Evolutionary conservation across 208 protist species (phyloP).

Genomic region (Trypanosoma theileri): DNA sequence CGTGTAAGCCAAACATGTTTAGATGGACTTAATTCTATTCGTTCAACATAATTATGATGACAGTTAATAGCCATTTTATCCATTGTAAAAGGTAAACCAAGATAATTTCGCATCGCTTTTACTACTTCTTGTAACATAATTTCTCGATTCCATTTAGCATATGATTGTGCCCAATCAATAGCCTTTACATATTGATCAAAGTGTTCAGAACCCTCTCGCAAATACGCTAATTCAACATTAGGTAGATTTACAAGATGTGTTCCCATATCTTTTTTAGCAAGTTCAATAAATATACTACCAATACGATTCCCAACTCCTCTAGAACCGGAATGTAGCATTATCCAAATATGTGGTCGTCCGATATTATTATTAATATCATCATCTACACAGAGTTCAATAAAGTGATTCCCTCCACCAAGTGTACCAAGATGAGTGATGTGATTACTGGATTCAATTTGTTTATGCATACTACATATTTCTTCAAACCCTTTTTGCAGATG

Average conservation of each 20-base stretch:
- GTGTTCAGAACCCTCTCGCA: conserved; percentile 69
- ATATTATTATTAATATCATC: conserved; percentile 28
- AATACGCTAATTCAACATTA: conserved; percentile 74
- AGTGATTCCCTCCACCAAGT: conserved; percentile 89
- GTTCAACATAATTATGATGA: conserved; percentile 92
- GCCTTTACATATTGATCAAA: conserved; percentile 86
- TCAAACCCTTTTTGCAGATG: conserved; percentile 66
- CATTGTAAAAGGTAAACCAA: conserved; percentile 44
- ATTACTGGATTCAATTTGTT: conserved; percentile 58
- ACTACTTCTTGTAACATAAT: conserved; percentile 82
- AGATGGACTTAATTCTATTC: conserved; percentile 14
- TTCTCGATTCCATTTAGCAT: conserved; percentile 73
- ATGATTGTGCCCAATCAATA: conserved; percentile 85
- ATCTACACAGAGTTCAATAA: conserved; percentile 89
- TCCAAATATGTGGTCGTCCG: conserved; percentile 54
- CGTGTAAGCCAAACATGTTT: conserved; percentile 81
- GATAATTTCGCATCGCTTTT: conserved; percentile 43
- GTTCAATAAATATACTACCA: conserved; percentile 76
- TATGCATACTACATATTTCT: conserved; percentile 55
- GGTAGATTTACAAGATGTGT: conserved; percentile 48
- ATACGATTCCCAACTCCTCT: conserved; percentile 90
- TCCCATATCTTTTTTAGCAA: conserved; percentile 83
- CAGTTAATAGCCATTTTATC: conserved; percentile 74
- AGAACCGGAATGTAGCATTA: conserved; percentile 91
- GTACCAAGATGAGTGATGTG: conserved; percentile 86